Conservation (phyloP, 2,329 filamentous ascomycete genomes). For the Trichoderma sp. region DNA sequence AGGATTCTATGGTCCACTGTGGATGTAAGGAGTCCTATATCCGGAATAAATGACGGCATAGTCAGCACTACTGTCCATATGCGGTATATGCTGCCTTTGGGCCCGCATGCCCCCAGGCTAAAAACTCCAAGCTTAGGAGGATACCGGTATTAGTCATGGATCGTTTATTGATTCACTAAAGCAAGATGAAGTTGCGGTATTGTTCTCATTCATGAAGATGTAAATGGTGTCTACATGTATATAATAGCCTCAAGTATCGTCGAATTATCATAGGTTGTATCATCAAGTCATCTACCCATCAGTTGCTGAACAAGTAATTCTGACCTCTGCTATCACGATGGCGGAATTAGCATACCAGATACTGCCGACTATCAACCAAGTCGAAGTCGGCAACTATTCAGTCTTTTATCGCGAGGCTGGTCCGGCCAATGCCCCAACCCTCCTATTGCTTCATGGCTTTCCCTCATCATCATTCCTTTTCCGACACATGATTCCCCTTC, state of each 20-base stretch:
- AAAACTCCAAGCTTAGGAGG: background rate
- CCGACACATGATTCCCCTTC: constrained; percentile 44
- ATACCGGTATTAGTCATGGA: background rate
- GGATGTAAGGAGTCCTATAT: background rate
- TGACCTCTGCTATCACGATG: background rate
- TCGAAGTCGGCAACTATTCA: constrained; percentile 36
- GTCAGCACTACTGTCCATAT: constrained; percentile 1
- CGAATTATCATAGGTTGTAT: background rate
- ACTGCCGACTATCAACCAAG: background rate
- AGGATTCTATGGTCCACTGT: background rate
- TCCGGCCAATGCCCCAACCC: constrained; percentile 29
- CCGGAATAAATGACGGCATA: background rate
- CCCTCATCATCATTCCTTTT: constrained; percentile 45
- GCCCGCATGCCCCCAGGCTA: background rate
- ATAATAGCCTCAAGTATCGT: background rate
- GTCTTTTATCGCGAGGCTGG: constrained; percentile 44
- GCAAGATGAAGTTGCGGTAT: background rate
- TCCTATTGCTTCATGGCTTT: constrained; percentile 48
- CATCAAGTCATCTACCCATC: background rate
- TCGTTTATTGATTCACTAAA: background rate
- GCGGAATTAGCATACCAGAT: constrained; percentile 6
- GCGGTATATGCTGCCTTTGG: background rate
- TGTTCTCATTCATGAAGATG: background rate
- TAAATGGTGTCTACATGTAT: background rate
- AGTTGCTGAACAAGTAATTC: background rate